Percentiles rank a stretch among this genome's conserved stretches.
These are phyloP conservation scores for Przewalskia tangutica DNA, from an alignment of 257 asterid genomes.

Conservation along the genomic window DNA sequence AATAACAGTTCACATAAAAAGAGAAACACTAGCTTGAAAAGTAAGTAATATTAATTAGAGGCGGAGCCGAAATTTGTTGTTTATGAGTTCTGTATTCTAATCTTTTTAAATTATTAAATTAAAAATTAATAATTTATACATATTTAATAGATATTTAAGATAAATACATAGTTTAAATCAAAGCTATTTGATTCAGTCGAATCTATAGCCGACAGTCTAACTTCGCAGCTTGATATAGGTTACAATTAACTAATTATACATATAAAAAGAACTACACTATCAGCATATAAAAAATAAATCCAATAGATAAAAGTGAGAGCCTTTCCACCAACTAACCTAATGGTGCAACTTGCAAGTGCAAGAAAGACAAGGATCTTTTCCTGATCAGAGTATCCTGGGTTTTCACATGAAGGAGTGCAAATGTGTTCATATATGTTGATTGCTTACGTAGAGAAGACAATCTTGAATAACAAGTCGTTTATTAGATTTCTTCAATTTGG, in stretches of 20 bases:
- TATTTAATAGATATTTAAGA: too few relatives aligned
- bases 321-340: background rate
- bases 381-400: background rate
- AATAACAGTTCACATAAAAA: background rate
- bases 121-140: too few relatives aligned
- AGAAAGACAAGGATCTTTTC: background rate
- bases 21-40: background rate
- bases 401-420: background rate
- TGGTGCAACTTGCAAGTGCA: background rate
- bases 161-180: too few relatives aligned
- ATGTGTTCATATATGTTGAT: background rate
- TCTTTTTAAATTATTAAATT: background rate
- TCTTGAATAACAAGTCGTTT: background rate
- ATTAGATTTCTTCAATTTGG: background rate
- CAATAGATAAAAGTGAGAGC: background rate
- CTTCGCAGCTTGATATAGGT: too few relatives aligned
- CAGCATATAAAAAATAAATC: background rate
- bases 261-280: background rate
- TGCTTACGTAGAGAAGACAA: background rate
- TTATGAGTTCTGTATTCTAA: background rate
- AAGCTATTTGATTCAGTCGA: too few relatives aligned
- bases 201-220: too few relatives aligned
- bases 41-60: background rate
- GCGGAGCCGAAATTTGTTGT: background rate
- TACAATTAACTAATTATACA: too few relatives aligned